Percentiles rank a stretch among this genome's conserved stretches.
phyloP scores from a whole-genome alignment of 1,139 yeast genomes.

The Protomyces pachydermus region DNA sequence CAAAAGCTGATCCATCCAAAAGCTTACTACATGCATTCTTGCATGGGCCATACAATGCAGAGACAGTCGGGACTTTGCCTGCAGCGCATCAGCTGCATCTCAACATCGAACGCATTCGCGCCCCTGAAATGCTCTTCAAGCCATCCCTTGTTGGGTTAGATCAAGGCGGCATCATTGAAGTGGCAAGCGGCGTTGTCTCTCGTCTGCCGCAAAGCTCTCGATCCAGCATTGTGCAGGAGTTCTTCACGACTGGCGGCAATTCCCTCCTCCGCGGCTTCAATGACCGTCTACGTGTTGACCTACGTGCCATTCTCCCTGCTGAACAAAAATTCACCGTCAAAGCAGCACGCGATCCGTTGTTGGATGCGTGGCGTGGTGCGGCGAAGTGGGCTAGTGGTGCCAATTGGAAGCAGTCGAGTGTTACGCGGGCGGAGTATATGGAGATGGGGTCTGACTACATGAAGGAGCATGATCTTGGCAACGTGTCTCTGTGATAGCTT shows the following conservation, averaged over 20 bases:
- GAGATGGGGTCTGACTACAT: constrained; percentile 88
- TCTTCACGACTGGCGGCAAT: constrained; percentile 84
- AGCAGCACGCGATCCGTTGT: constrained; percentile 59
- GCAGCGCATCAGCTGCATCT: constrained; percentile 84
- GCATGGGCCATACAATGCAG: constrained; percentile 66
- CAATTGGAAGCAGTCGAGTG: constrained; percentile 49
- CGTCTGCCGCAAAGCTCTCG: constrained; percentile 51
- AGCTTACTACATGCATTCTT: constrained; percentile 75
- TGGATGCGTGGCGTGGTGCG: constrained; percentile 96
- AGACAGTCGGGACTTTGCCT: constrained; percentile 45
- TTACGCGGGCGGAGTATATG: constrained; percentile 68
- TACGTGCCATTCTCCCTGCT: constrained; percentile 64
- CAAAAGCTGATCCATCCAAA: constrained; percentile 80
- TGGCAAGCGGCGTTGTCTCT: constrained; percentile 61
- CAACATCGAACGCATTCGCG: constrained; percentile 83
- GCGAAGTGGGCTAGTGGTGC: constrained; percentile 53
- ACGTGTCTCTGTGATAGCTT: constrained; percentile 35
- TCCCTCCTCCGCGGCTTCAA: constrained; percentile 61
- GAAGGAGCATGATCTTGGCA: constrained; percentile 80
- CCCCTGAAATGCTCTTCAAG: constrained; percentile 82
- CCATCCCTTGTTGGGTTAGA: constrained; percentile 95
- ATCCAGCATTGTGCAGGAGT: constrained; percentile 33
- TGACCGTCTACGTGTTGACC: constrained; percentile 61
- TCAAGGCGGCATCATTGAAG: constrained; percentile 84
- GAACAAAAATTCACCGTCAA: constrained; percentile 60